Evolutionary conservation across 2,329 filamentous ascomycete species (phyloP).

Genomic region (Clarireedia hainanense): DNA sequence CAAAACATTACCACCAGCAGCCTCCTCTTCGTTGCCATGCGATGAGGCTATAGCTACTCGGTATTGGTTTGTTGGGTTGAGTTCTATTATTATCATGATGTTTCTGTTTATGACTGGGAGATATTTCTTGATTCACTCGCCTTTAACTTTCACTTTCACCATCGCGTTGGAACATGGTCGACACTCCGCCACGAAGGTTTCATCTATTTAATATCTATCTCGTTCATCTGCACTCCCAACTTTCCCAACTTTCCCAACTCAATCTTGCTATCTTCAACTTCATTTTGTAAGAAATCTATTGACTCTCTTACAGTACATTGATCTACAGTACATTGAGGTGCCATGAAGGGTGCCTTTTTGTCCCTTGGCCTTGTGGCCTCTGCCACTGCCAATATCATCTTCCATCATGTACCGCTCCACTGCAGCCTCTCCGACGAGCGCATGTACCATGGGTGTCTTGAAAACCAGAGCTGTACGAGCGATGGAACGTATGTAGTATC

Average conservation of each 20-base stretch:
- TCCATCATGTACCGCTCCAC: slow-evolving; percentile 36
- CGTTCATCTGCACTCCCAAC: not conserved
- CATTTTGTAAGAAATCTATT: not conserved
- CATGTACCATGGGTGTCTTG: slow-evolving; percentile 28
- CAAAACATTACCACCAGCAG: not conserved
- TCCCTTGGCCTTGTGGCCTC: slow-evolving; percentile 29
- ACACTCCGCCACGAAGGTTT: too few species aligned
- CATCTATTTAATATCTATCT: not conserved
- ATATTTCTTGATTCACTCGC: too few species aligned
- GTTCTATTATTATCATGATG: too few species aligned
- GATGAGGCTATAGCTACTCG: not conserved
- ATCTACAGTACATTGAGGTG: slow-evolving; percentile 12
- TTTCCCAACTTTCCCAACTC: not conserved
- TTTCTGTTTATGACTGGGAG: too few species aligned
- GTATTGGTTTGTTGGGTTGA: too few species aligned
- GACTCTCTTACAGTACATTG: slow-evolving; percentile 9
- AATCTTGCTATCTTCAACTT: not conserved
- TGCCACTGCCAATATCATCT: slow-evolving; percentile 40
- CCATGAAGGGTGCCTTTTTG: slow-evolving; percentile 24
- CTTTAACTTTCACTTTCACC: too few species aligned
- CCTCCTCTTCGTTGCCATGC: not conserved
- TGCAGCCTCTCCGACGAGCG: slow-evolving; percentile 30
- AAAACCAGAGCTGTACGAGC: slow-evolving; percentile 23
- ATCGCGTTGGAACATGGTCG: too few species aligned
- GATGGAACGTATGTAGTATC: slow-evolving; percentile 19